Base-by-base conservation (phyloP, 1,284 basidiomycete species). In the Ceratobasidium sp. region DNA sequence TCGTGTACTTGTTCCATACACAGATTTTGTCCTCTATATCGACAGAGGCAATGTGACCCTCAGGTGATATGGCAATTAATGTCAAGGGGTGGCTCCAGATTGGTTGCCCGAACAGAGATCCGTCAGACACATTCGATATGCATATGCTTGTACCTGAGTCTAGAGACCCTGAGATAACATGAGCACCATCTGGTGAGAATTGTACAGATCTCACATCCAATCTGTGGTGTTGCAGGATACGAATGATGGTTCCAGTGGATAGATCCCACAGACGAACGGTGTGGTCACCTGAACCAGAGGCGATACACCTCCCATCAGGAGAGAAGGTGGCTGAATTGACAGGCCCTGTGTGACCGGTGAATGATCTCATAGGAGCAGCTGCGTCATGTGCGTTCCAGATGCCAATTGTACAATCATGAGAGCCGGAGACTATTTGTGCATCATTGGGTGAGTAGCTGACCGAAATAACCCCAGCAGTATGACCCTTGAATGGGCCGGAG, bases 211-310 rank as follows among this genome's bases (percentile, higher is more conserved):
- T 39, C 6, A 56, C 54, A 2, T 2, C 8, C 14, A 6, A 19
- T 13, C 11, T 39, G 30, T 56, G 54, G 13, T 36, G 33, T n/a
- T 56, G 14, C 1, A 56, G 36, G 2, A 19, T 30, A 13, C 33
- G 14, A 3, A 41, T n/a, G 7, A 41, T 4, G 6, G 13, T 6
- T 19, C 54, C 33, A 14, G 9, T 41, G 19, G 19, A 36, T 2
- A 36, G n/a, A 41, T 56, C 21, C 67, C 67, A 69, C 4, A 69
- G 27, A 5, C 42, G 39, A 19, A 69, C 23, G 9, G 56, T 39
- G 3, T 33, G 7, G 27, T 69, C 67, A 2, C 2, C 39, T 41
- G 46, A 49, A 19, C 46, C 46, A 8, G 46, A 49, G 21, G 46
- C 46, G 7, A 49, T 8, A 19, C 46, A 19, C 7, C 21, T 8